Percentiles rank a stretch among this genome's conserved stretches.
phyloP scores from a whole-genome alignment of 108 stramenopile species.

The Nitzschia palea region DNA sequence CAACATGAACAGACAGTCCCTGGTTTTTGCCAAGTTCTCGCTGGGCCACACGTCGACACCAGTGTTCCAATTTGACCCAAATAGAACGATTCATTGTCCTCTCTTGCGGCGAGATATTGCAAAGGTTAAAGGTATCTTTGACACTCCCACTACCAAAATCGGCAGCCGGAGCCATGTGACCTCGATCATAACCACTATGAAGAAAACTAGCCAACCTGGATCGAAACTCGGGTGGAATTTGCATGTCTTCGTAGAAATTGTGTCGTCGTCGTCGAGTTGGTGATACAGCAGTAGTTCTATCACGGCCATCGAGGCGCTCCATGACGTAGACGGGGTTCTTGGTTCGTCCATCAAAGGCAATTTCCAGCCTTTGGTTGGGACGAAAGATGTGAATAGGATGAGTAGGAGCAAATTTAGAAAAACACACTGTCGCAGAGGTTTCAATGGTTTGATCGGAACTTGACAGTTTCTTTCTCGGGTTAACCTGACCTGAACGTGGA shows the following conservation, averaged over 20 bases:
- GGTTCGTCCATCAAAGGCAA: constrained; percentile 68
- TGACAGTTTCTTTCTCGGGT: too few species aligned
- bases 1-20: constrained; percentile 37
- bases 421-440: too few species aligned
- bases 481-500: too few species aligned
- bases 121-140: constrained; percentile 54
- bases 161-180: constrained; percentile 70
- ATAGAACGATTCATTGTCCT: constrained; percentile 52
- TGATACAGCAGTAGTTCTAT: background rate
- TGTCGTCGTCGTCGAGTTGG: background rate
- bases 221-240: constrained; percentile 41
- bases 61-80: constrained; percentile 66
- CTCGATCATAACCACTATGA: constrained; percentile 70
- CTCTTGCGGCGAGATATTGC: constrained; percentile 65
- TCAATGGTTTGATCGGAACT: too few species aligned
- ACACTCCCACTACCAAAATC: constrained; percentile 37
- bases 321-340: constrained; percentile 69
- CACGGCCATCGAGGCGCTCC: constrained; percentile 27
- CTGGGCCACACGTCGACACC: constrained; percentile 34
- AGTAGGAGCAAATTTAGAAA: constrained; percentile 15
- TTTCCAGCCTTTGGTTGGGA: constrained; percentile 60
- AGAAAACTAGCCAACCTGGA: constrained; percentile 57
- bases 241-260: constrained; percentile 54
- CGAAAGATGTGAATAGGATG: constrained; percentile 52
- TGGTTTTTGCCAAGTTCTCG: background rate